phyloP scores from a whole-genome alignment of 352 stramenopile species.

The Pythium sp. region DNA sequence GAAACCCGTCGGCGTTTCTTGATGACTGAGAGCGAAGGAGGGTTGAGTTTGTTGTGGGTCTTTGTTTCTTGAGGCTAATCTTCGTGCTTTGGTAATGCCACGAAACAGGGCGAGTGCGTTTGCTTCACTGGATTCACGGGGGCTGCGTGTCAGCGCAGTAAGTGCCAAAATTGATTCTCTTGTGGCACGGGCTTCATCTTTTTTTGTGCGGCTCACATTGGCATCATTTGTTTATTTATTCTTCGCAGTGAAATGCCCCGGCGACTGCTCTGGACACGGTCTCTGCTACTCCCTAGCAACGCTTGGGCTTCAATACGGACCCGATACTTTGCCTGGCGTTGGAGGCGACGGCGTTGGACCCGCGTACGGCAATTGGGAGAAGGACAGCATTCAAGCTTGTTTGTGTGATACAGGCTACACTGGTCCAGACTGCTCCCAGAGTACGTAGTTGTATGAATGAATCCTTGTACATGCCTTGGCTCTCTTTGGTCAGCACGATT shows the following conservation, averaged over 20 bases:
- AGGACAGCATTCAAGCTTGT: conserved; percentile 68
- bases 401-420: conserved; percentile 84
- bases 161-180: not conserved
- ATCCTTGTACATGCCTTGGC: not conserved
- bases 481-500: not conserved
- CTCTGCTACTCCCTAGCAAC: conserved; percentile 56
- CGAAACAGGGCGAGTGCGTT: conserved; percentile 43
- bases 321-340: conserved; percentile 30
- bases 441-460: conserved; percentile 28
- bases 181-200: not conserved
- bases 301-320: conserved; percentile 47
- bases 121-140: conserved; percentile 60
- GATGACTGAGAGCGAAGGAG: not conserved
- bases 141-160: conserved; percentile 57
- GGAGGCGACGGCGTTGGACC: conserved; percentile 44
- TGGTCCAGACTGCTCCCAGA: conserved; percentile 79
- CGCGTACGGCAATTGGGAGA: conserved; percentile 86
- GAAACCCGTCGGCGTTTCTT: no score
- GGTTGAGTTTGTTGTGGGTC: not conserved
- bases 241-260: conserved; percentile 46
- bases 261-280: conserved; percentile 61
- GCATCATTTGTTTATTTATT: not conserved
- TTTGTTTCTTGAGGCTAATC: conserved; percentile 2
- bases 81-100: not conserved
- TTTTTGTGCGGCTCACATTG: not conserved